Evolutionary conservation across 2,329 filamentous ascomycete species (phyloP).

Genomic region (Blastomyces percursus): DNA sequence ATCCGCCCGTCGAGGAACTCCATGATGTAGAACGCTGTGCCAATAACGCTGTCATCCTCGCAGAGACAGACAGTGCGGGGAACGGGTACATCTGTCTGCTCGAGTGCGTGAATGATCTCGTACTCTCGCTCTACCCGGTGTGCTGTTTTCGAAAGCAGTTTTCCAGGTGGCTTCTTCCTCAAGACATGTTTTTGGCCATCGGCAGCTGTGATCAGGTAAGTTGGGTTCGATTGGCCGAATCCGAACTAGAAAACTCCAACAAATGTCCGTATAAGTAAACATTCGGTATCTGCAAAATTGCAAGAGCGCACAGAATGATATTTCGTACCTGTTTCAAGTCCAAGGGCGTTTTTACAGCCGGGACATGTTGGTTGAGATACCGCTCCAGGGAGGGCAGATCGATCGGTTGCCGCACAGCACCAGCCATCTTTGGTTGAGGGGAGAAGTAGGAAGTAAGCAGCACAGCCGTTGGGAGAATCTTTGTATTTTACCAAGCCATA

Average conservation of each 20-base stretch:
- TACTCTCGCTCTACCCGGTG: constrained; percentile 97
- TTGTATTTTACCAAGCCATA: neutral
- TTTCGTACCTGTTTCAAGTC: constrained; percentile 74
- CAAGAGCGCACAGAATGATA: neutral
- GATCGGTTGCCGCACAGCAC: constrained; percentile 79
- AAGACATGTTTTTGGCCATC: constrained; percentile 67
- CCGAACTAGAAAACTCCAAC: constrained; percentile 55
- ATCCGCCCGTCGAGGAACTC: constrained; percentile 88
- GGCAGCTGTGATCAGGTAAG: constrained; percentile 74
- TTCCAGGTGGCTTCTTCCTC: constrained; percentile 96
- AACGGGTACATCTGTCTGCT: constrained; percentile 69
- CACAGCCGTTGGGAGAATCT: neutral
- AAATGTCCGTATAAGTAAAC: neutral
- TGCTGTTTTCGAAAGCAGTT: constrained; percentile 82
- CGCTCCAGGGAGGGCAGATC: constrained; percentile 66
- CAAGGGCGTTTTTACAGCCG: constrained; percentile 69
- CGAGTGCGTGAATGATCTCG: constrained; percentile 74
- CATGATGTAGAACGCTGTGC: constrained; percentile 96
- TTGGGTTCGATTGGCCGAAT: constrained; percentile 95
- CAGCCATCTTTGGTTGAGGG: constrained; percentile 53
- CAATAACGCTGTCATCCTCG: constrained; percentile 67
- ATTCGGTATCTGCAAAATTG: neutral
- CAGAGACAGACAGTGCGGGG: constrained; percentile 76
- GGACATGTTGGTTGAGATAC: constrained; percentile 69
- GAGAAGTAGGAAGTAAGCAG: neutral